phyloP scores from a whole-genome alignment of 2,329 filamentous ascomycete genomes.

The Penicillium sp. region DNA sequence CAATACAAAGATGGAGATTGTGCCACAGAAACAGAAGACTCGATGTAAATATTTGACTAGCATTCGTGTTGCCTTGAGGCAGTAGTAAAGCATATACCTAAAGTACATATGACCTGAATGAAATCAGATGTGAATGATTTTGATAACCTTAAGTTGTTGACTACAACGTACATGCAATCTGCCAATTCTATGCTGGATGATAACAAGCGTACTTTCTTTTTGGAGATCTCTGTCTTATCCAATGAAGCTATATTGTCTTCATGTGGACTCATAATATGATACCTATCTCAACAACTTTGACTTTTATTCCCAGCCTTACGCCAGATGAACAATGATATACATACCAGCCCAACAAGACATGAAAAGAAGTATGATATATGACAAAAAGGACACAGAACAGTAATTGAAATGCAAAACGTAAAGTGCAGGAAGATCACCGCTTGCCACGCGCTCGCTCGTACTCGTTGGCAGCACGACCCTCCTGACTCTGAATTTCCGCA shows the following conservation, averaged over 20 bases:
- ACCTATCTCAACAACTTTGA: conserved; percentile 10
- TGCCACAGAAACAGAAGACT: conserved; percentile 39
- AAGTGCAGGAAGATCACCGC: conserved; percentile 37
- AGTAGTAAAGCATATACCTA: conserved; percentile 34
- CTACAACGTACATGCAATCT: not conserved
- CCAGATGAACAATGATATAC: conserved; percentile 19
- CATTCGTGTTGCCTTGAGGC: conserved; percentile 51
- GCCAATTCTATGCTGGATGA: not conserved
- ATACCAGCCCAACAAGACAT: conserved; percentile 17
- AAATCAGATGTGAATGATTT: not conserved
- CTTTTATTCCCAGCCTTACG: conserved; percentile 26
- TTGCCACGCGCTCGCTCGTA: conserved; percentile 83
- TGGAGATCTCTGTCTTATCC: too few relatives aligned
- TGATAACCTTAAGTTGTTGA: not conserved
- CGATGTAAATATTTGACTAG: conserved; percentile 52
- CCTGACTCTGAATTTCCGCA: conserved; percentile 92
- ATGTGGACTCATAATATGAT: not conserved
- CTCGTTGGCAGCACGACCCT: conserved; percentile 78
- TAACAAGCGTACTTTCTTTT: not conserved
- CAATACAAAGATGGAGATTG: conserved; percentile 49
- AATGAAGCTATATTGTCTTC: too few relatives aligned
- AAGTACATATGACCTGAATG: too few relatives aligned
- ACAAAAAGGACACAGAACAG: conserved; percentile 11
- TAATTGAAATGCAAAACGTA: conserved; percentile 5
- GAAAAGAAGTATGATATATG: conserved; percentile 11